Conservation (phyloP, 768 basidiomycete genomes). For the Boletales sp. region DNA sequence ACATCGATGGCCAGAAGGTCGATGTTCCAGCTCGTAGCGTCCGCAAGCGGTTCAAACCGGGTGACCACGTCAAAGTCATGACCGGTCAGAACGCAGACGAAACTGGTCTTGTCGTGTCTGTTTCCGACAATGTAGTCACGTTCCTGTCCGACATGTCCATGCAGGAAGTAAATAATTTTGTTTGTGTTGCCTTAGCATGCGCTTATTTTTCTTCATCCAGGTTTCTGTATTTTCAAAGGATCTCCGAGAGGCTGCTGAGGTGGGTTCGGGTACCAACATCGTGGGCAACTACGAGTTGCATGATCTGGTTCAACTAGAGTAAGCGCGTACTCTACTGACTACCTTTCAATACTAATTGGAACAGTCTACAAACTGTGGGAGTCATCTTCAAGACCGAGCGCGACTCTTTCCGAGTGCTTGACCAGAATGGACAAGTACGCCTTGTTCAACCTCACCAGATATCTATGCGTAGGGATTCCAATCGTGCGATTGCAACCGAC, state of each 20-base stretch:
- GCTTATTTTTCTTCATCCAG: constrained; percentile 36
- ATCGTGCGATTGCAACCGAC: constrained; percentile 84
- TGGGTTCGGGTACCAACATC: constrained; percentile 85
- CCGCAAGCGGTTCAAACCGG: constrained; percentile 91
- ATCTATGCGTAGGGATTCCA: constrained; percentile 81
- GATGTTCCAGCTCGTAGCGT: constrained; percentile 87
- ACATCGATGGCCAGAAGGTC: constrained; percentile 83
- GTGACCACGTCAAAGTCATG: constrained; percentile 99
- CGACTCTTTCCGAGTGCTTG: constrained; percentile 92
- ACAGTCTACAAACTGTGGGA: constrained; percentile 87
- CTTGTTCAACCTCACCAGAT: constrained; percentile 93
- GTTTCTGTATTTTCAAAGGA: constrained; percentile 98
- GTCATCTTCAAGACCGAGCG: constrained; percentile 98
- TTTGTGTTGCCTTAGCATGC: neutral
- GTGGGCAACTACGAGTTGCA: constrained; percentile 95
- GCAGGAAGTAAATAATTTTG: constrained; percentile 68
- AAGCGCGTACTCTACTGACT: constrained; percentile 30
- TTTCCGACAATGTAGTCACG: constrained; percentile 87
- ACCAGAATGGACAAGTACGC: constrained; percentile 89
- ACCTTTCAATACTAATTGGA: constrained; percentile 9
- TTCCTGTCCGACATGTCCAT: constrained; percentile 97
- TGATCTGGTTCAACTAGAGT: constrained; percentile 97
- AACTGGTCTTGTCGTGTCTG: constrained; percentile 92
- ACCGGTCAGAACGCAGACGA: constrained; percentile 91
- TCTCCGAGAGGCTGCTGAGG: constrained; percentile 94